Percentiles rank a stretch among this genome's conserved stretches.
Conservation (phyloP, 441 rosid species). For the Erysimum pusillum region DNA sequence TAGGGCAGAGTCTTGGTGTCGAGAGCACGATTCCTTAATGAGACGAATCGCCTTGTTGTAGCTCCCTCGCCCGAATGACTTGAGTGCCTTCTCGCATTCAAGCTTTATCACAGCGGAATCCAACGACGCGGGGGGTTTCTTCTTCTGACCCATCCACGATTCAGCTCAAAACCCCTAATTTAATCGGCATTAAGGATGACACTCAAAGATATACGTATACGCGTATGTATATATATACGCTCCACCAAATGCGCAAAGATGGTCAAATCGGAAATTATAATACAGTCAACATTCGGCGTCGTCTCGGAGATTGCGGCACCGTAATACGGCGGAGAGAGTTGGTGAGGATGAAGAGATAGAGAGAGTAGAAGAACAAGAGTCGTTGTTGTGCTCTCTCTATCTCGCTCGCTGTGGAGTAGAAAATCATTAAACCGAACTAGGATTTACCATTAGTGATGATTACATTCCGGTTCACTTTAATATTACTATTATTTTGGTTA, state of each 20-base stretch:
- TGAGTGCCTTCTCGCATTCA: conserved; percentile 87
- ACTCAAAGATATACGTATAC: not conserved
- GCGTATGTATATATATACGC: not conserved
- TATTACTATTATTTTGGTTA: not conserved
- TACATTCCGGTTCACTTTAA: not conserved
- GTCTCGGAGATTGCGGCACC: conserved; percentile 15
- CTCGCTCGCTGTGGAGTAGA: conserved; percentile 14
- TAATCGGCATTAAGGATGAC: conserved; percentile 33
- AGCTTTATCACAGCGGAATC: conserved; percentile 56
- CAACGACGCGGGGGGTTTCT: conserved; percentile 56
- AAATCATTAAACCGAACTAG: conserved; percentile 28
- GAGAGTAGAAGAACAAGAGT: conserved; percentile 36
- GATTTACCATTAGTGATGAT: not conserved
- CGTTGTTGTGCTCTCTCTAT: conserved; percentile 27
- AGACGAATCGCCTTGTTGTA: conserved; percentile 83
- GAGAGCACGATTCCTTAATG: conserved; percentile 76
- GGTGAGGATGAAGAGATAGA: conserved; percentile 40
- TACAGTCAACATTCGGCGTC: conserved; percentile 4
- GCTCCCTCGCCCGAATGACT: conserved; percentile 79
- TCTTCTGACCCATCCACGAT: conserved; percentile 78
- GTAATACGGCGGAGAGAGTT: conserved; percentile 48
- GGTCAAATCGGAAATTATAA: conserved; percentile 39
- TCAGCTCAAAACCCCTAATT: conserved; percentile 36
- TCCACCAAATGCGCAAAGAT: conserved; percentile 16
- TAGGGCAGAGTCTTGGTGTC: conserved; percentile 68